phyloP scores from a whole-genome alignment of 148 eudicot genomes.

The Cornus kousa region DNA sequence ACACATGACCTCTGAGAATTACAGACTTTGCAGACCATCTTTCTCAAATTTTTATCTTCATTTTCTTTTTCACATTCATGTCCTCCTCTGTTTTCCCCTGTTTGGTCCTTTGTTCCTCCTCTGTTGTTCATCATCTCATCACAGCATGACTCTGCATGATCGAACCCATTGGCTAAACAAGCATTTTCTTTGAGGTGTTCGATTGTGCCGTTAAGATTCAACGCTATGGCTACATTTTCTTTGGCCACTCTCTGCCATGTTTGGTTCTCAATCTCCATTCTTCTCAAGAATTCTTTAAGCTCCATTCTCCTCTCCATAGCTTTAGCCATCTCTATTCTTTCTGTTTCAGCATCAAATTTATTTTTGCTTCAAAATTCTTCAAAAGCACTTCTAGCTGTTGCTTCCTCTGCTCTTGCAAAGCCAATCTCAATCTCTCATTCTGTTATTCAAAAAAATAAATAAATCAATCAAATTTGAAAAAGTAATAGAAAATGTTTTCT shows the following conservation, averaged over 20 bases:
- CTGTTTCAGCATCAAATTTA: conserved; percentile 28
- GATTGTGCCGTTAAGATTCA: conserved; percentile 36
- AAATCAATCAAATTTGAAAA: no score
- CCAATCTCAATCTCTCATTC: conserved; percentile 66
- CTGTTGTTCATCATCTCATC: conserved; percentile 4
- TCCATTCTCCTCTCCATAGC: conserved; percentile 46
- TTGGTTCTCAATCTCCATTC: conserved; percentile 50
- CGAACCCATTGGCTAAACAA: conserved; percentile 27
- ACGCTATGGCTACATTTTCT: conserved; percentile 58
- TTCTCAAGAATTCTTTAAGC: conserved; percentile 44
- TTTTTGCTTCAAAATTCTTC: conserved; percentile 41
- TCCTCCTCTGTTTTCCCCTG: not conserved
- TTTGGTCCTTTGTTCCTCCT: not conserved
- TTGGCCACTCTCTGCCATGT: conserved; percentile 59
- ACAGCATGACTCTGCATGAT: conserved; percentile 68
- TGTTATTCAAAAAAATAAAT: conserved; percentile 19
- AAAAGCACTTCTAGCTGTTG: conserved; percentile 40
- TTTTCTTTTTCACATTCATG: not conserved
- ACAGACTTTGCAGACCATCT: conserved; percentile 51
- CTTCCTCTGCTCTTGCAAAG: conserved; percentile 60
- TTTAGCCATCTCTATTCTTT: conserved; percentile 60
- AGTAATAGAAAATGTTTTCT: no score
- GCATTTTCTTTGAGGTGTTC: conserved; percentile 45
- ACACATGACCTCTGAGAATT: conserved; percentile 43
- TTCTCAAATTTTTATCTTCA: conserved; percentile 5